These are phyloP conservation scores for Cavenderia fasciculata DNA, from an alignment of 78 protist species.

Conservation along the genomic window DNA sequence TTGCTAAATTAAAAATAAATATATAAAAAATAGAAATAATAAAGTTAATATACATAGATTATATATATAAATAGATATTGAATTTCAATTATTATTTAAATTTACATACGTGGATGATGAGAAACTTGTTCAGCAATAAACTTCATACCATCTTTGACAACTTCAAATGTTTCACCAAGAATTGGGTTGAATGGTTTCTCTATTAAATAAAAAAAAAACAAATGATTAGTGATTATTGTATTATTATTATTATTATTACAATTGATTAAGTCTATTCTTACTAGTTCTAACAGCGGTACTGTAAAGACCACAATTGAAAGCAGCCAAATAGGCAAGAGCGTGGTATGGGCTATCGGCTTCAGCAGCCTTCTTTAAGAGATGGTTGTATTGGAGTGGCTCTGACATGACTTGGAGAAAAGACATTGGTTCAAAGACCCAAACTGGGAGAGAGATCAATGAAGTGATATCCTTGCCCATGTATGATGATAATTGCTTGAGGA, in stretches of 20 bases:
- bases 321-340: slow-evolving; percentile 76
- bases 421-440: slow-evolving; percentile 79
- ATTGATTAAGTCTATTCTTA: background rate
- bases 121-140: slow-evolving; percentile 74
- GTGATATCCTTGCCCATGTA: slow-evolving; percentile 79
- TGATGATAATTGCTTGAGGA: slow-evolving; percentile 69
- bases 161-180: slow-evolving; percentile 81
- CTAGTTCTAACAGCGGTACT: slow-evolving; percentile 72
- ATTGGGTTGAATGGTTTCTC: slow-evolving; percentile 84
- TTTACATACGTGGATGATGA: slow-evolving; percentile 82
- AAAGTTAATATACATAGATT: too few species aligned
- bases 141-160: slow-evolving; percentile 51
- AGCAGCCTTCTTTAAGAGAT: slow-evolving; percentile 45
- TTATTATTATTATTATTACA: background rate
- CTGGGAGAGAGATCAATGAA: slow-evolving; percentile 77
- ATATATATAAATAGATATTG: too few species aligned
- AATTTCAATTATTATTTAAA: too few species aligned
- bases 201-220: background rate
- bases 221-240: background rate
- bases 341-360: slow-evolving; percentile 24
- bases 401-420: slow-evolving; percentile 79
- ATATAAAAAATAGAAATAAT: too few species aligned
- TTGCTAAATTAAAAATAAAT: too few species aligned
- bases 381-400: slow-evolving; percentile 72
- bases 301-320: slow-evolving; percentile 73